Conservation (phyloP, 441 rosid species). For the Eruca vesicaria region DNA sequence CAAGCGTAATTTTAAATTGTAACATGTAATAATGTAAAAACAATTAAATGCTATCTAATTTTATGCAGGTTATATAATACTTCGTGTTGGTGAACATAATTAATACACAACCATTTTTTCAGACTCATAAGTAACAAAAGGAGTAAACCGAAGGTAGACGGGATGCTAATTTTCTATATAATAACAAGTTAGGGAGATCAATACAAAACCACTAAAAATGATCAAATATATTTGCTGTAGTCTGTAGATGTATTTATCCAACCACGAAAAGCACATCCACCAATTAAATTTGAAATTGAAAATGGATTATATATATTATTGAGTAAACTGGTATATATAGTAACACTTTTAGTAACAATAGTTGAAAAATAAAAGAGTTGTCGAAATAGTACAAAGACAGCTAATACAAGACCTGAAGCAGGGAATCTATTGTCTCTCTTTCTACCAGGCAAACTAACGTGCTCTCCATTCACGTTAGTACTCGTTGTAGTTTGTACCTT, state of each 20-base stretch:
- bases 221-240: not conserved
- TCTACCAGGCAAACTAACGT: conserved; percentile 36
- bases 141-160: not conserved
- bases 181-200: not conserved
- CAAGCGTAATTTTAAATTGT: not conserved
- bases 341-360: not conserved
- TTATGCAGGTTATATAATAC: not conserved
- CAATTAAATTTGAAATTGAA: not conserved
- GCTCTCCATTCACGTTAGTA: conserved; percentile 32
- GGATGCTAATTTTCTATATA: not conserved
- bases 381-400: conserved; percentile 35
- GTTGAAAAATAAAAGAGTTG: not conserved
- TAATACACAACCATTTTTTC: not conserved
- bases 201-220: not conserved
- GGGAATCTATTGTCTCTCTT: conserved; percentile 38
- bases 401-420: conserved; percentile 37
- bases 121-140: not conserved
- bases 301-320: not conserved
- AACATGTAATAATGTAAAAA: not conserved
- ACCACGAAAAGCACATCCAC: not conserved
- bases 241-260: conserved; percentile 14
- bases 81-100: not conserved
- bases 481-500: not conserved
- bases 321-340: not conserved
- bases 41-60: not conserved